Evolutionary conservation across 768 basidiomycete species (phyloP).

Genomic region (Suillus tomentosus): DNA sequence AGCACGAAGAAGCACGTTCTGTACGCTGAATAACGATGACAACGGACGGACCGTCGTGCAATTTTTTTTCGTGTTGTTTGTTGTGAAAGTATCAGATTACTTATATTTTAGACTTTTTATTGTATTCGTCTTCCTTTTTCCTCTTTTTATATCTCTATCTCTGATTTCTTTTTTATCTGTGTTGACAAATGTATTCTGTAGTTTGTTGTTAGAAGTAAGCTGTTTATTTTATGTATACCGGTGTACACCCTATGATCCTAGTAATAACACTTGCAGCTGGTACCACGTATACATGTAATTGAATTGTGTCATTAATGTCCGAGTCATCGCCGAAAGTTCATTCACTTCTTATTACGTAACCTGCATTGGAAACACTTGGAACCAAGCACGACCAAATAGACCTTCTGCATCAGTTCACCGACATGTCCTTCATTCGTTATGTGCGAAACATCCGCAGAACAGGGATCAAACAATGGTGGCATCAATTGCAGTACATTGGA

Average conservation of each 20-base stretch:
- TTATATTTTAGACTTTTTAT: slow-evolving; percentile 33
- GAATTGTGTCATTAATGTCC: no score
- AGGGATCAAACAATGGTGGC: slow-evolving; percentile 87
- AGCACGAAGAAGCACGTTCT: slow-evolving; percentile 81
- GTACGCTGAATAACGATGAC: slow-evolving; percentile 68
- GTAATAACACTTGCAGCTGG: no score
- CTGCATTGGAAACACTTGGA: slow-evolving; percentile 1
- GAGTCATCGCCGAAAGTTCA: no score
- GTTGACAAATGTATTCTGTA: slow-evolving; percentile 6
- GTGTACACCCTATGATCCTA: not conserved
- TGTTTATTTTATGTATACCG: not conserved
- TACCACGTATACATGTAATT: no score
- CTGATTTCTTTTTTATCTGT: slow-evolving; percentile 5
- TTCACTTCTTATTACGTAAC: not conserved
- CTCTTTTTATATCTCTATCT: not conserved
- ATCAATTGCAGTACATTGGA: slow-evolving; percentile 89
- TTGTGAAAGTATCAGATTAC: slow-evolving; percentile 17
- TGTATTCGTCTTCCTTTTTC: slow-evolving; percentile 29
- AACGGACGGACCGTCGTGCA: slow-evolving; percentile 12
- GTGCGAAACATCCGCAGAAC: slow-evolving; percentile 74
- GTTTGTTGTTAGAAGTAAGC: slow-evolving; percentile 1
- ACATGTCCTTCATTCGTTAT: slow-evolving; percentile 75
- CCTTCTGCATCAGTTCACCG: slow-evolving; percentile 9
- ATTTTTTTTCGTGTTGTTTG: not conserved
- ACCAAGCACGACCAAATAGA: slow-evolving; percentile 29